Evolutionary conservation across 495 filamentous ascomycete genomes (phyloP).

Genomic region (Daldinia loculata): DNA sequence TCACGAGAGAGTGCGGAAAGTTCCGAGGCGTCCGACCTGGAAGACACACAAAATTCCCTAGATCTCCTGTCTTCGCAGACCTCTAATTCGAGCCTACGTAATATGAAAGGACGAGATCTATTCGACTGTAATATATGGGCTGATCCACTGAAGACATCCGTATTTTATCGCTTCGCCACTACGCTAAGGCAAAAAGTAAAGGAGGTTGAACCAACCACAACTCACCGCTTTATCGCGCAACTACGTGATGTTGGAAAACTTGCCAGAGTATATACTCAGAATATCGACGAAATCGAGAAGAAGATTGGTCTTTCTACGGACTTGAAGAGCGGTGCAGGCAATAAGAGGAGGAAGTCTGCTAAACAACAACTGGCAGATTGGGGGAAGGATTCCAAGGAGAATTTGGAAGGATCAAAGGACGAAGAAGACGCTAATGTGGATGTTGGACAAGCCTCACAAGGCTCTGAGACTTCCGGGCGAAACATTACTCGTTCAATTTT

Average conservation of each 20-base stretch:
- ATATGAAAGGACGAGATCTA: constrained; percentile 71
- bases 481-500: constrained; percentile 51
- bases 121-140: constrained; percentile 73
- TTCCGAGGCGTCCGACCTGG: constrained; percentile 50
- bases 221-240: constrained; percentile 68
- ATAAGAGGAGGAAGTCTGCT: constrained; percentile 50
- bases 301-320: constrained; percentile 66
- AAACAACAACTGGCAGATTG: constrained; percentile 20
- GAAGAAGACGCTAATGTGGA: constrained; percentile 13
- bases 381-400: constrained; percentile 38
- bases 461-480: constrained; percentile 23
- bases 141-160: constrained; percentile 66
- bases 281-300: constrained; percentile 74
- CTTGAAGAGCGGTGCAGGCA: constrained; percentile 64
- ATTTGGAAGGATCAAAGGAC: constrained; percentile 11
- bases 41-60: constrained; percentile 51
- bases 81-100: constrained; percentile 55
- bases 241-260: constrained; percentile 69
- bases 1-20: constrained; percentile 40
- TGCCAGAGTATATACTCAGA: constrained; percentile 74
- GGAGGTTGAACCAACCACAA: constrained; percentile 61
- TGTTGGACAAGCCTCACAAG: constrained; percentile 22
- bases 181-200: constrained; percentile 67
- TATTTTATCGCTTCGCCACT: constrained; percentile 74
- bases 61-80: constrained; percentile 54